Conservation (phyloP, 2,329 filamentous ascomycete species). For the Ophiostoma tasmaniense region DNA sequence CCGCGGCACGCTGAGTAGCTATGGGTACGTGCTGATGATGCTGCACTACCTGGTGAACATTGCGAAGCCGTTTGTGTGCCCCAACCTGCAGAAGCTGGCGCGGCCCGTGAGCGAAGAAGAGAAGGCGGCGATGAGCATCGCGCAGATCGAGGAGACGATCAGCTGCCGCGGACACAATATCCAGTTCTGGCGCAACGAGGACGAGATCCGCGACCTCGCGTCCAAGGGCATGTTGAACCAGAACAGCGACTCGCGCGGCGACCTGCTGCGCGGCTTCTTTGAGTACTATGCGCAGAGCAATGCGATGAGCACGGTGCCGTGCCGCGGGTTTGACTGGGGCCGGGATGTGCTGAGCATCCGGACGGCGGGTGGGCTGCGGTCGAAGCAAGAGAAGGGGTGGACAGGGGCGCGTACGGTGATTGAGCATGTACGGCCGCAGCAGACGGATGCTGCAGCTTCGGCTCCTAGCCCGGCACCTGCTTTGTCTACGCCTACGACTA, state of each 20-base stretch:
- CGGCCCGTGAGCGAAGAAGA: slow-evolving; percentile 30
- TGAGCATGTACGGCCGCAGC: slow-evolving; percentile 29
- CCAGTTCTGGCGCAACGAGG: slow-evolving; percentile 69
- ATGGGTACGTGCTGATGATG: slow-evolving; percentile 88
- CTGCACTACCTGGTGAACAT: slow-evolving; percentile 84
- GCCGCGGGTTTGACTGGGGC: slow-evolving; percentile 68
- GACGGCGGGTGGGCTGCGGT: slow-evolving; percentile 58
- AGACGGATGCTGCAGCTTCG: background rate
- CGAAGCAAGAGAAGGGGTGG: slow-evolving; percentile 77
- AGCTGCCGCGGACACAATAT: slow-evolving; percentile 59
- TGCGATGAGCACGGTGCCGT: slow-evolving; percentile 40
- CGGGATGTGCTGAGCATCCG: slow-evolving; percentile 71
- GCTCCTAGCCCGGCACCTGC: background rate
- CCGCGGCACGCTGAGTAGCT: slow-evolving; percentile 76
- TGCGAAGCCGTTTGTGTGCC: slow-evolving; percentile 69
- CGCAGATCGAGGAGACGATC: slow-evolving; percentile 32
- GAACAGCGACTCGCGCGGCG: slow-evolving; percentile 62
- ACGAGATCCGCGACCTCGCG: slow-evolving; percentile 56
- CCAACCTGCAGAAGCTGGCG: slow-evolving; percentile 63
- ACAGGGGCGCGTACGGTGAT: slow-evolving; percentile 67
- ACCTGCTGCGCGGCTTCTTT: slow-evolving; percentile 74
- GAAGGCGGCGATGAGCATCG: slow-evolving; percentile 28
- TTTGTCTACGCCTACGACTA: background rate
- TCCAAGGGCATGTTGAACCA: slow-evolving; percentile 49
- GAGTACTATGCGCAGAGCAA: slow-evolving; percentile 67